Conservation (phyloP, 345 rosid genomes). For the Draba incana region DNA sequence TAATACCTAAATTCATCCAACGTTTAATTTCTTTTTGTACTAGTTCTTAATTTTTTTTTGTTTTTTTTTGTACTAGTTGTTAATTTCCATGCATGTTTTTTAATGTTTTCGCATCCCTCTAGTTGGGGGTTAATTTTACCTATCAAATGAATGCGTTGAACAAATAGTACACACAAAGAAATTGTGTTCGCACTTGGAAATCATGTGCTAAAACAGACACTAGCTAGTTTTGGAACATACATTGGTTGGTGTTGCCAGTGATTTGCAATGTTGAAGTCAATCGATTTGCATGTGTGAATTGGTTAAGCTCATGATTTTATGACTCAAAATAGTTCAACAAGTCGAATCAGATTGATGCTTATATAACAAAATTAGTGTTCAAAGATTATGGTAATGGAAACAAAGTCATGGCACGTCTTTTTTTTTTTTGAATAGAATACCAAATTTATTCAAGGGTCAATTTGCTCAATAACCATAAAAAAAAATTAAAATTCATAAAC, state of each 20-base stretch:
- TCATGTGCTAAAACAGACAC: neutral
- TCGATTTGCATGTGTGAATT: neutral
- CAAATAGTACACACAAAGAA: neutral
- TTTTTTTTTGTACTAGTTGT: neutral
- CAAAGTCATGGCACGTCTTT: too few relatives aligned
- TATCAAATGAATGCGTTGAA: neutral
- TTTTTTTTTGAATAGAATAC: too few relatives aligned
- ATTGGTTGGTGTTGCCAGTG: conserved; percentile 5
- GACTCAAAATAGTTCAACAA: neutral
- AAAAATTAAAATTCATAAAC: too few relatives aligned
- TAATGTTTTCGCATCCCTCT: neutral
- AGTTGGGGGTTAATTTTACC: conserved; percentile 16
- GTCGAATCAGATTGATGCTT: neutral
- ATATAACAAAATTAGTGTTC: too few relatives aligned
- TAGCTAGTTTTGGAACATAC: neutral
- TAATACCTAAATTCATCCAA: neutral
- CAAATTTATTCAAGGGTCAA: too few relatives aligned
- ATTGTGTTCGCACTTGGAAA: neutral
- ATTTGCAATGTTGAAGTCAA: neutral
- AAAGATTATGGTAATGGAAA: too few relatives aligned
- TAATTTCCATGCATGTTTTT: conserved; percentile 2
- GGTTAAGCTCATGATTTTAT: neutral
- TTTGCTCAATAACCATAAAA: too few relatives aligned
- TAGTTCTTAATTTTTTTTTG: neutral
- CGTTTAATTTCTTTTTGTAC: neutral